These are phyloP conservation scores for Colletotrichum sansevieriae DNA, from an alignment of 2,329 filamentous ascomycete genomes.

Conservation along the genomic window DNA sequence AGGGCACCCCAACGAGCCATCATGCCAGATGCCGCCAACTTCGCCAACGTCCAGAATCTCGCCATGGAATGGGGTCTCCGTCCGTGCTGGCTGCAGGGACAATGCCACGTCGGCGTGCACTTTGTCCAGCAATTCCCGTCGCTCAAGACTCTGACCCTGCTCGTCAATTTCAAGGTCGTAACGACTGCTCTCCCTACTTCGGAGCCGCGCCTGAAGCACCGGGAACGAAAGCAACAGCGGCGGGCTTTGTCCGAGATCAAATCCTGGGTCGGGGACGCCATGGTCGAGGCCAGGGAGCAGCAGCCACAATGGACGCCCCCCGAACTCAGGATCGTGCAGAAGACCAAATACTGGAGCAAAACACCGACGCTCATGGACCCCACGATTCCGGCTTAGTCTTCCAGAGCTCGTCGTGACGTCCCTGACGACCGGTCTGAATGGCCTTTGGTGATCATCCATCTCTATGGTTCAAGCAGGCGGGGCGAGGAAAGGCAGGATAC, in stretches of 20 bases:
- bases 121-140: constrained; percentile 30
- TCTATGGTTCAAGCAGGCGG: too few relatives aligned
- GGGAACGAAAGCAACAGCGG: constrained; percentile 12
- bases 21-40: constrained; percentile 23
- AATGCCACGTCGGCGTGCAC: background rate
- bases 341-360: constrained; percentile 24
- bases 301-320: background rate
- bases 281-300: background rate
- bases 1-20: background rate
- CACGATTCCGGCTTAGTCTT: too few relatives aligned
- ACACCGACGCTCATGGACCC: background rate
- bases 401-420: background rate
- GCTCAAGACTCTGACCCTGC: constrained; percentile 24
- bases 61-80: constrained; percentile 40
- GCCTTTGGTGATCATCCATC: too few relatives aligned
- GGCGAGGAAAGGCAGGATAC: too few relatives aligned
- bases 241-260: constrained; percentile 25
- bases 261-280: background rate
- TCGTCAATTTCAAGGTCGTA: constrained; percentile 23
- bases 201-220: constrained; percentile 6
- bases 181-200: background rate
- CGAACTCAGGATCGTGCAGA: constrained; percentile 30
- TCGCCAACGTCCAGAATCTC: constrained; percentile 24
- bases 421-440: too few relatives aligned
- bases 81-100: constrained; percentile 27